A percentile compares a stretch with the other conserved stretches of the same genome.
Conservation (phyloP, 2,329 filamentous ascomycete genomes). For the Dothiorella sarmentorum region DNA sequence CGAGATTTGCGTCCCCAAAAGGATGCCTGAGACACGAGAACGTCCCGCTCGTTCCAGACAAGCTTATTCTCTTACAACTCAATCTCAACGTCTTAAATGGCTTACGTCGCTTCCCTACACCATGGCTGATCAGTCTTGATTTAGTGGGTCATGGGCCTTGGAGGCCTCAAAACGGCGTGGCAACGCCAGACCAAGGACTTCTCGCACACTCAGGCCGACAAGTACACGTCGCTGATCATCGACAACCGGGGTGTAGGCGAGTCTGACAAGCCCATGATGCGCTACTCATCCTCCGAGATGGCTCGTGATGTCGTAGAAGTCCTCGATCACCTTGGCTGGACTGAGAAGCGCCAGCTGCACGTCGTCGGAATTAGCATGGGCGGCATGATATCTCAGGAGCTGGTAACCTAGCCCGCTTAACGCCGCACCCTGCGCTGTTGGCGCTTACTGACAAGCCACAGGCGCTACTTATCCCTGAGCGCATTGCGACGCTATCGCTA, state of each 20-base stretch:
- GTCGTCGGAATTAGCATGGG: conserved; percentile 79
- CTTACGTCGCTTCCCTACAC: not conserved
- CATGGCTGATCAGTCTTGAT: not conserved
- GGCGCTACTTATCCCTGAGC: conserved; percentile 44
- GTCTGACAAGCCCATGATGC: conserved; percentile 70
- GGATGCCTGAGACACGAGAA: conserved; percentile 5
- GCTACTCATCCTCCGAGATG: conserved; percentile 84
- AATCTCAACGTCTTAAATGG: conserved; percentile 11
- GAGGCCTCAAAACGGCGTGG: conserved; percentile 66
- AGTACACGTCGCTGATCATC: conserved; percentile 71
- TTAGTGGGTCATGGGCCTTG: conserved; percentile 79
- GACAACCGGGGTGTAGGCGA: conserved; percentile 85
- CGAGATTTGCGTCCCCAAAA: not conserved
- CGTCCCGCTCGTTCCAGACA: conserved; percentile 5
- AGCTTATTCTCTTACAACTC: conserved; percentile 12
- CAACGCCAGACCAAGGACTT: conserved; percentile 82
- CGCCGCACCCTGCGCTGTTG: not conserved
- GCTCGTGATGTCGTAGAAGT: conserved; percentile 73
- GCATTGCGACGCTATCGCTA: conserved; percentile 49
- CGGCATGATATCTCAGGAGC: conserved; percentile 88
- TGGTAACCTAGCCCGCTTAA: conserved; percentile 48
- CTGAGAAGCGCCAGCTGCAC: conserved; percentile 56
- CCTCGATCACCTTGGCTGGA: conserved; percentile 67
- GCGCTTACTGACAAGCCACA: conserved; percentile 21
- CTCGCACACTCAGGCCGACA: conserved; percentile 64